phyloP scores from a whole-genome alignment of 805 yeast genomes.

The Wickerhamiella lipophila region DNA sequence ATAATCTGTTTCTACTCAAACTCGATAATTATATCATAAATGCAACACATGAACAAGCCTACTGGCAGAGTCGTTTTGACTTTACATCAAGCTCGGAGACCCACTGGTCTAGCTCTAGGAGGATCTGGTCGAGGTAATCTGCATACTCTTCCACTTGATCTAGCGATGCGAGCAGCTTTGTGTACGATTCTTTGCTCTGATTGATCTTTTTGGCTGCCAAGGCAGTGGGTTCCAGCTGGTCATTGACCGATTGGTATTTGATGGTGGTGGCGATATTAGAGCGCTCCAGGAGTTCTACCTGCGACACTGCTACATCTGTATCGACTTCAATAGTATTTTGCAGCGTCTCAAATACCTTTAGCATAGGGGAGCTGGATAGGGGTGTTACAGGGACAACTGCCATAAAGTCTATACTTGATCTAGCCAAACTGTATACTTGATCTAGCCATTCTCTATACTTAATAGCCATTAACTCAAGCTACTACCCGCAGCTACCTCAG shows the following conservation, averaged over 20 bases:
- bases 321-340: constrained; percentile 11
- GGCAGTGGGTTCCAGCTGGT: constrained; percentile 4
- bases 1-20: too few species aligned
- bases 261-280: constrained; percentile 3
- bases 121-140: neutral
- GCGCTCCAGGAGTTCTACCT: constrained; percentile 13
- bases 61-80: constrained; percentile 5
- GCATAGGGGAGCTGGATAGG: neutral
- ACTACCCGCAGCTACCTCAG: constrained; percentile 26
- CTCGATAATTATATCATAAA: too few species aligned
- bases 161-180: neutral
- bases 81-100: constrained; percentile 12
- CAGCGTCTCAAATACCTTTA: constrained; percentile 9
- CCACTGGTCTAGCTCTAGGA: constrained; percentile 11
- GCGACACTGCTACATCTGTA: constrained; percentile 6
- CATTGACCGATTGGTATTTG: constrained; percentile 8
- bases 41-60: neutral
- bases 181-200: neutral
- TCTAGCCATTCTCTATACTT: too few species aligned
- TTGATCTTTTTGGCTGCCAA: constrained; percentile 1
- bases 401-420: too few species aligned
- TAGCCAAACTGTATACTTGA: too few species aligned
- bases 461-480: neutral
- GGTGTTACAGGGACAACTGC: too few species aligned
- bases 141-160: constrained; percentile 6